Conservation (phyloP, 2,329 filamentous ascomycete genomes). For the Chaetomium strumarium region DNA sequence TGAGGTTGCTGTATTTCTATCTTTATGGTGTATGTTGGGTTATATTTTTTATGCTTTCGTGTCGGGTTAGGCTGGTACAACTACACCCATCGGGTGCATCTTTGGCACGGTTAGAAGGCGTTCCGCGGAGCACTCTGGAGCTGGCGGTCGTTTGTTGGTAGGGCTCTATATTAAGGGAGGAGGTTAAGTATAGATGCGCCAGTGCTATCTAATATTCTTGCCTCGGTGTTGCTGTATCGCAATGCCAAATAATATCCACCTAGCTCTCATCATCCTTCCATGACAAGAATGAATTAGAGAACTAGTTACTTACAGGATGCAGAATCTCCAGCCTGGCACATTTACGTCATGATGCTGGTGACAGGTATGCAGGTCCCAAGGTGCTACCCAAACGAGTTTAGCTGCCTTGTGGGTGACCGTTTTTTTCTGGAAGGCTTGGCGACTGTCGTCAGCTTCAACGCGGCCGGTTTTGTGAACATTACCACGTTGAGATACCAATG, state of each 20-base stretch:
- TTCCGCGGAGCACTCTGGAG: neutral
- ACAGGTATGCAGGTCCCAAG: neutral
- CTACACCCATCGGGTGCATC: neutral
- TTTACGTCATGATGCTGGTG: slow-evolving; percentile 6
- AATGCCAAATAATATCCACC: too few species aligned
- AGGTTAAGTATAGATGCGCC: neutral
- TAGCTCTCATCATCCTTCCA: too few species aligned
- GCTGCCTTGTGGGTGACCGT: neutral
- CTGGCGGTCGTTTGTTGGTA: neutral
- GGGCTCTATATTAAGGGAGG: neutral
- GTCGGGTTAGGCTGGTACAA: neutral
- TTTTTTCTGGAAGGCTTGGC: slow-evolving; percentile 17
- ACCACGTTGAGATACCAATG: neutral
- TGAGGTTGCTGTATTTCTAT: neutral
- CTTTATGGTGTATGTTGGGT: neutral
- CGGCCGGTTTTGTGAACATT: slow-evolving; percentile 1
- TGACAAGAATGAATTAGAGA: too few species aligned
- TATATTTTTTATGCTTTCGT: neutral
- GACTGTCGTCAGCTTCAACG: neutral
- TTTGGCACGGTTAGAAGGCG: slow-evolving; percentile 3
- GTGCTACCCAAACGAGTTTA: slow-evolving; percentile 7
- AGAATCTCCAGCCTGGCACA: too few species aligned
- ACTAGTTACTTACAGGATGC: too few species aligned
- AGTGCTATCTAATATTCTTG: too few species aligned
- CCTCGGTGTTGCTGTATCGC: too few species aligned